Percentiles rank a stretch among this genome's conserved stretches.
Evolutionary conservation across 768 basidiomycete species (phyloP).

Genomic region (Leccinum imitatum): DNA sequence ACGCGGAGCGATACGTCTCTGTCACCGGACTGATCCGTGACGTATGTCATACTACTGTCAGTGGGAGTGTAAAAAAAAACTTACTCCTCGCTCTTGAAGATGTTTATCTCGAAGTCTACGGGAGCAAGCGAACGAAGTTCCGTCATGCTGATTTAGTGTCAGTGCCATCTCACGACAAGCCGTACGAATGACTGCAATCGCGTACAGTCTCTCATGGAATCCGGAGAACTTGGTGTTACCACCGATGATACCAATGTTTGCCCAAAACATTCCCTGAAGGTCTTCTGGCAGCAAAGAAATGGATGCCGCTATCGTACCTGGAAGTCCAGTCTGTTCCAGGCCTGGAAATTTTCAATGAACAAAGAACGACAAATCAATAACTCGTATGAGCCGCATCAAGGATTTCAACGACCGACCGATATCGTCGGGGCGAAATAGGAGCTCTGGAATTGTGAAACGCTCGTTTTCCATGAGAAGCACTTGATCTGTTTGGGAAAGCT

Average conservation of each 20-base stretch:
- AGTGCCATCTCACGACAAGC: constrained; percentile 16
- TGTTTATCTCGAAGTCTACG: constrained; percentile 69
- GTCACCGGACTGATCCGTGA: constrained; percentile 53
- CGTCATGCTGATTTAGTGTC: constrained; percentile 46
- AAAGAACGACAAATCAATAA: constrained; percentile 9
- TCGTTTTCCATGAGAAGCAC: constrained; percentile 89
- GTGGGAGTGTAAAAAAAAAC: constrained; percentile 31
- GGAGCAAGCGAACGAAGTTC: constrained; percentile 84
- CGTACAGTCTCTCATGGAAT: constrained; percentile 76
- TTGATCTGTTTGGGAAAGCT: constrained; percentile 55
- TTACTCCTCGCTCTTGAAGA: constrained; percentile 75
- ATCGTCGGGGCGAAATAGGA: constrained; percentile 86
- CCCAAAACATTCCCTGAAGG: constrained; percentile 92
- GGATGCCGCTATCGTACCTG: constrained; percentile 70
- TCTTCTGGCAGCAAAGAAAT: constrained; percentile 78
- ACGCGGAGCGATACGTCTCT: constrained; percentile 62
- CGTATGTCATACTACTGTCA: constrained; percentile 17
- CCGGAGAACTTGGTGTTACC: constrained; percentile 77
- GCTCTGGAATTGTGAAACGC: constrained; percentile 88
- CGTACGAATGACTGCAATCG: constrained; percentile 15
- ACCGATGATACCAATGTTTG: constrained; percentile 87
- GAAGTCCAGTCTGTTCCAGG: constrained; percentile 76
- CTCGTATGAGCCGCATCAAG: constrained; percentile 5
- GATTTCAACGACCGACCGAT: constrained; percentile 58
- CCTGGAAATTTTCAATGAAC: constrained; percentile 41